A percentile compares a stretch with the other conserved stretches of the same genome.
Conservation (phyloP, 2,329 filamentous ascomycete species). For the Microthyrium microscopicum region DNA sequence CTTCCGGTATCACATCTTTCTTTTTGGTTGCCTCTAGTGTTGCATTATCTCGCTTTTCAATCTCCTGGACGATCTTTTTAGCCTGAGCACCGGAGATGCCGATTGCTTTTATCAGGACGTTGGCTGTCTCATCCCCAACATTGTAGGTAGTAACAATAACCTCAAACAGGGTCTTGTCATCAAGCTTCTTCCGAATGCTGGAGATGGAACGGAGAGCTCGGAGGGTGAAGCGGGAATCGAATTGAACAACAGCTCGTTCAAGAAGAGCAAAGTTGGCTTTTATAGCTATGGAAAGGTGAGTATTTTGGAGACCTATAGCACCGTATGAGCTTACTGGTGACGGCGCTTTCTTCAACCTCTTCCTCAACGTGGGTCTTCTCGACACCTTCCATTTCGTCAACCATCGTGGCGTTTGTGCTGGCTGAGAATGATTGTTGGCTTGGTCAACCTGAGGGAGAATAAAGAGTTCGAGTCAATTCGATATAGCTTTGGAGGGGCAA, state of each 20-base stretch:
- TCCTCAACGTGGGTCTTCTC: too few relatives aligned
- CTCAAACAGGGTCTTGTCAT: conserved; percentile 62
- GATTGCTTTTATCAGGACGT: conserved; percentile 52
- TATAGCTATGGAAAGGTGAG: conserved; percentile 48
- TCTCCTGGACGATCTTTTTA: conserved; percentile 45
- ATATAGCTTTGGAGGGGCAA: too few relatives aligned
- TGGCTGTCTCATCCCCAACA: conserved; percentile 47
- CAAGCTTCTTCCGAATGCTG: conserved; percentile 80
- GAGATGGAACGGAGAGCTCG: conserved; percentile 90
- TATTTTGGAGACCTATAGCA: too few relatives aligned
- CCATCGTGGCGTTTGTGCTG: too few relatives aligned
- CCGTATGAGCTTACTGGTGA: conserved; percentile 7
- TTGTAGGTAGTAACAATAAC: conserved; percentile 70
- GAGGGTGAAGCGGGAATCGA: conserved; percentile 89
- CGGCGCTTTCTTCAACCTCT: too few relatives aligned
- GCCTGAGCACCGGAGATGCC: conserved; percentile 35
- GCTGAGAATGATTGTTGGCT: too few relatives aligned
- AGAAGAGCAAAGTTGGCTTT: conserved; percentile 84
- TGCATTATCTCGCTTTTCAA: conserved; percentile 45
- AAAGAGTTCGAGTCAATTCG: too few relatives aligned
- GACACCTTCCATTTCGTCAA: conserved; percentile 8
- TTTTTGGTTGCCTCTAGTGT: conserved; percentile 43
- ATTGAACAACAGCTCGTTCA: conserved; percentile 79
- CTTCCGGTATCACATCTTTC: conserved; percentile 70
- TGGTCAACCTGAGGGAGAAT: too few relatives aligned